phyloP scores from a whole-genome alignment of 2,329 filamentous ascomycete genomes.

The Lasiodiplodia hormozganensis region DNA sequence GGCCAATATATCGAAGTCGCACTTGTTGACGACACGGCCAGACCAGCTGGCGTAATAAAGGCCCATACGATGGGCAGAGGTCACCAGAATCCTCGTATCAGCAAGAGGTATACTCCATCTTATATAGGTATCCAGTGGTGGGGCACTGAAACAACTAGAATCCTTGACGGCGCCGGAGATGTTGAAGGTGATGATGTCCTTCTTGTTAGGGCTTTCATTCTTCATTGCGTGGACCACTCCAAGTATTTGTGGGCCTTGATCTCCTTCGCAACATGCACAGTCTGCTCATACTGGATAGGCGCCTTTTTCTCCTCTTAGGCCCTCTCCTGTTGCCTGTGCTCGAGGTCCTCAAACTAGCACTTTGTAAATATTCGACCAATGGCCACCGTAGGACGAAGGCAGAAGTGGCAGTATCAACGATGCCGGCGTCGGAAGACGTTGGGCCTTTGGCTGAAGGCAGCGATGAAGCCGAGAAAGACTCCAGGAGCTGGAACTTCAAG shows the following conservation, averaged over 20 bases:
- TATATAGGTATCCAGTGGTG: no score
- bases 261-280: conserved; percentile 86
- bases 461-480: no score
- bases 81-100: no score
- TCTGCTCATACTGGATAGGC: conserved; percentile 94
- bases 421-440: no score
- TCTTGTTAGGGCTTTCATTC: conserved; percentile 57
- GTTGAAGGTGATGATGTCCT: conserved; percentile 85
- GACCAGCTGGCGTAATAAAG: background rate
- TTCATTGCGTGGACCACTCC: conserved; percentile 48
- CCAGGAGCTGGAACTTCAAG: no score
- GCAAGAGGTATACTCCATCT: no score
- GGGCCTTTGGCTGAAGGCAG: no score
- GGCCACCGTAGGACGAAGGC: no score
- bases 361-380: conserved; percentile 65
- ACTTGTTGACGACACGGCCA: background rate
- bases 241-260: conserved; percentile 97
- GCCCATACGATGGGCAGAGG: background rate
- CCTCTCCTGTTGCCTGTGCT: conserved; percentile 72
- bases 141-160: conserved; percentile 36
- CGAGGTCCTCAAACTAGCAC: conserved; percentile 91
- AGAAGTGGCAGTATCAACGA: no score
- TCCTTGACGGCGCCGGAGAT: conserved; percentile 89
- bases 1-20: background rate
- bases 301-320: conserved; percentile 88